Base-by-base conservation (phyloP, 176 grass and related monocot species). In the Carex scoparia region DNA sequence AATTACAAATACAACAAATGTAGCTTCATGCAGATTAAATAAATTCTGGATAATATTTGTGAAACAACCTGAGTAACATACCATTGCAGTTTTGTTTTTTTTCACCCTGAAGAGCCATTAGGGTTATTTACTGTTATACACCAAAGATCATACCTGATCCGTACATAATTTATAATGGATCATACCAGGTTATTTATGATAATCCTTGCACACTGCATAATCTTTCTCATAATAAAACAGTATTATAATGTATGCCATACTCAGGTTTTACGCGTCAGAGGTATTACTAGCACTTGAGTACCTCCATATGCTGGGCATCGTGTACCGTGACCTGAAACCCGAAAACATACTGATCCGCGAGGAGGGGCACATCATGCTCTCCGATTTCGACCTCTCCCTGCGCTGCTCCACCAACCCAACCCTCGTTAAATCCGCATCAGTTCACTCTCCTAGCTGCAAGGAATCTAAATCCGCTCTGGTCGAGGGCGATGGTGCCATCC, bases 351-450 rank as follows among this genome's bases (percentile, higher is more conserved):
- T 93, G 5, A 85, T 90, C 71, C 74, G 91, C 7, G 91, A 91
- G 0, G 87, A 84, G 0, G 92, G 92, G 2, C 92, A 94, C 84
- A 94, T 94, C 48, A 94, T 91, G 91, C 80, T 93, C 19, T 93
- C 88, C 0, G 91, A 93, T 81, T 93, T 93, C n/a, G 91, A 93
- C 55, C 82, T 94, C 10, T 94, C 92, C 0, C 79, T 94, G 9
- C 71, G 87, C 27, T 94, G 92, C 65, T 87, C 92, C 15, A 89
- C 90, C 18, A 91, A 86, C 78, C 89, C 92, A 10, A 94, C 67
- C 44, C 79, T 94, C 7, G 71, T 94, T 35, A 91, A 91, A 31
- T 91, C 89, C 0, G 90, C 92, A 0, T 94, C 89, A 12, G 82
- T 79, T 5, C 77, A 91, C 66, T 70, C 84, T 4, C 78, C 65